Evolutionary conservation across 768 basidiomycete genomes (phyloP).

Genomic region (Lactarius tabidus): DNA sequence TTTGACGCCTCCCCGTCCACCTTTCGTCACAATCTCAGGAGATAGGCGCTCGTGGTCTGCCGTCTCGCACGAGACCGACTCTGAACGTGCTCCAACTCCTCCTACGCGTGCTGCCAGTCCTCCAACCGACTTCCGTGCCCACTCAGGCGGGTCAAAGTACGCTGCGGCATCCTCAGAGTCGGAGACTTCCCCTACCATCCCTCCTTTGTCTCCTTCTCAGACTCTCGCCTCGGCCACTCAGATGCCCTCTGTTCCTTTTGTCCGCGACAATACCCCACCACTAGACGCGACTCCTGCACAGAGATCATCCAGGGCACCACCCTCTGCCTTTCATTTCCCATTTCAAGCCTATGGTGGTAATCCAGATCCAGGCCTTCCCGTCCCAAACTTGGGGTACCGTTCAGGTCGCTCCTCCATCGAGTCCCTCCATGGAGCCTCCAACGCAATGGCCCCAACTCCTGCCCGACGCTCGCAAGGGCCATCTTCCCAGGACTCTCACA

Average conservation of each 20-base stretch:
- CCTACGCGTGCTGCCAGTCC: slow-evolving; percentile 27
- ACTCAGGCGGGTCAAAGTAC: slow-evolving; percentile 3
- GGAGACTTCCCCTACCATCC: slow-evolving; percentile 6
- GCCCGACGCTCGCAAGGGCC: slow-evolving; percentile 27
- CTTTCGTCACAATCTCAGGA: slow-evolving; percentile 12
- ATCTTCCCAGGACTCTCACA: slow-evolving; percentile 29
- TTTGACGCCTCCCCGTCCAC: slow-evolving; percentile 24
- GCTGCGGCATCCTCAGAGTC: slow-evolving; percentile 8
- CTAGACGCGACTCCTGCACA: slow-evolving; percentile 9
- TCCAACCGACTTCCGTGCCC: slow-evolving; percentile 4
- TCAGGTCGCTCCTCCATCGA: slow-evolving; percentile 43
- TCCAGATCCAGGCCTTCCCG: slow-evolving; percentile 51
- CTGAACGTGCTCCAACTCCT: slow-evolving; percentile 31
- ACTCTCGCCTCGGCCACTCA: slow-evolving; percentile 5
- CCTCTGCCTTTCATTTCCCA: slow-evolving; percentile 43
- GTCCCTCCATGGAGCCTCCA: slow-evolving; percentile 29
- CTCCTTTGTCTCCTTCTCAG: slow-evolving; percentile 4
- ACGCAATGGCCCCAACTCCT: slow-evolving; percentile 15
- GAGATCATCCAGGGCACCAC: slow-evolving; percentile 32
- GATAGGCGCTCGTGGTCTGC: slow-evolving; percentile 24
- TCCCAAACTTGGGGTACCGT: slow-evolving; percentile 34
- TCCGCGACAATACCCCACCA: slow-evolving; percentile 26
- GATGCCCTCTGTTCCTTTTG: slow-evolving; percentile 15
- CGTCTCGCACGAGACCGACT: slow-evolving; percentile 30
- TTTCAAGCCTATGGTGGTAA: slow-evolving; percentile 65